phyloP scores from a whole-genome alignment of 1,284 basidiomycete species.

The Trametes versicolor region DNA sequence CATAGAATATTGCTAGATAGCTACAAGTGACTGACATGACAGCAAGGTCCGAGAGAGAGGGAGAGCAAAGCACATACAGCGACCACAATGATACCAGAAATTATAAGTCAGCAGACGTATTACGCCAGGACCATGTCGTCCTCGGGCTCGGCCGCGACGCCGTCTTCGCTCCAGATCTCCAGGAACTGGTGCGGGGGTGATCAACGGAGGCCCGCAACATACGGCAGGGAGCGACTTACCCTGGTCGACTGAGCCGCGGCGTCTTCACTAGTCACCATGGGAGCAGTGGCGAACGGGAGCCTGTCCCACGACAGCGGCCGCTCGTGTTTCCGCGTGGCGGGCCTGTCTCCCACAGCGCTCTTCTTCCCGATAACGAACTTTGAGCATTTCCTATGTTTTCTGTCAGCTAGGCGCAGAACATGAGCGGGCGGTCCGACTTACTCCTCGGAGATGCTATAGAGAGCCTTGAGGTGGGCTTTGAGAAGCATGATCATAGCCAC shows the following conservation, averaged over 20 bases:
- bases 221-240: slow-evolving; percentile 52
- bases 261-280: slow-evolving; percentile 69
- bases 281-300: slow-evolving; percentile 68
- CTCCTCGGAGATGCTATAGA: slow-evolving; percentile 91
- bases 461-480: slow-evolving; percentile 82
- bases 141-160: slow-evolving; percentile 75
- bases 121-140: slow-evolving; percentile 46
- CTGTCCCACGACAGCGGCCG: slow-evolving; percentile 75
- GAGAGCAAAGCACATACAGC: slow-evolving; percentile 22
- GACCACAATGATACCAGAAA: slow-evolving; percentile 3
- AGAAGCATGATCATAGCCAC: slow-evolving; percentile 85
- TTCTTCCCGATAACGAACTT: slow-evolving; percentile 90
- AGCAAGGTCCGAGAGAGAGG: slow-evolving; percentile 22
- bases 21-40: slow-evolving; percentile 22
- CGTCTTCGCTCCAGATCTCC: slow-evolving; percentile 84
- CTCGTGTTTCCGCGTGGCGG: slow-evolving; percentile 72
- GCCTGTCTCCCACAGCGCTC: slow-evolving; percentile 83
- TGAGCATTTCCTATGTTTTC: slow-evolving; percentile 76
- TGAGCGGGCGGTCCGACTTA: slow-evolving; percentile 50
- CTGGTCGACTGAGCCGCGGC: slow-evolving; percentile 62
- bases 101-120: slow-evolving; percentile 19
- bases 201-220: not conserved
- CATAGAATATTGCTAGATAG: slow-evolving; percentile 22
- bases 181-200: slow-evolving; percentile 62
- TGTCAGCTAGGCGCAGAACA: not conserved